Percentiles rank a stretch among this genome's conserved stretches.
These are phyloP conservation scores for Venturia asperata DNA, from an alignment of 2,329 filamentous ascomycete genomes.

Conservation along the genomic window DNA sequence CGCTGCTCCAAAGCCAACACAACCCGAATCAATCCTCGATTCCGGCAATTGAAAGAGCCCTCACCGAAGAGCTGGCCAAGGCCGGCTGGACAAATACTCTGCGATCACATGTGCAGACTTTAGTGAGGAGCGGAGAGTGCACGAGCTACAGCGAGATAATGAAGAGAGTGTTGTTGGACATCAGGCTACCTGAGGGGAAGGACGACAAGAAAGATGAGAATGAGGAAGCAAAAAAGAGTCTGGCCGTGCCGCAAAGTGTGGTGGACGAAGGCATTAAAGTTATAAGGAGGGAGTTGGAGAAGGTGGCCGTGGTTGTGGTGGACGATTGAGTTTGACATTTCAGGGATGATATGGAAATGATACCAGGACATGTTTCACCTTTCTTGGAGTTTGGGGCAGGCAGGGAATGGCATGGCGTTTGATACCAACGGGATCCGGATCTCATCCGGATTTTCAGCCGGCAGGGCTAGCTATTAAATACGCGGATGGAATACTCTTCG, in stretches of 20 bases:
- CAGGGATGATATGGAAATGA: not conserved
- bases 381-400: not conserved
- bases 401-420: not conserved
- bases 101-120: slow-evolving; percentile 46
- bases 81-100: slow-evolving; percentile 54
- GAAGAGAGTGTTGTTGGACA: slow-evolving; percentile 40
- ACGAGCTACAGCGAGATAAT: slow-evolving; percentile 51
- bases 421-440: not conserved
- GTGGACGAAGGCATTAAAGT: slow-evolving; percentile 45
- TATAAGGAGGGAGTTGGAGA: slow-evolving; percentile 46
- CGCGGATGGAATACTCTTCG: not conserved
- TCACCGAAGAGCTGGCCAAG: slow-evolving; percentile 49
- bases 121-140: slow-evolving; percentile 52
- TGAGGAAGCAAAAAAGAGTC: slow-evolving; percentile 32
- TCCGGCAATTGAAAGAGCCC: slow-evolving; percentile 47
- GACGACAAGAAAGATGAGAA: slow-evolving; percentile 27
- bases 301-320: slow-evolving; percentile 42
- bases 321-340: slow-evolving; percentile 24
- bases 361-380: not conserved
- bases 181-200: slow-evolving; percentile 24
- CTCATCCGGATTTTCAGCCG: not conserved
- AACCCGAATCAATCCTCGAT: slow-evolving; percentile 42
- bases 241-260: slow-evolving; percentile 43
- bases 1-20: slow-evolving; percentile 39
- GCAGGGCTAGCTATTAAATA: not conserved